phyloP scores from a whole-genome alignment of 1,139 yeast genomes.

The Yamadazyma dushanensis region DNA sequence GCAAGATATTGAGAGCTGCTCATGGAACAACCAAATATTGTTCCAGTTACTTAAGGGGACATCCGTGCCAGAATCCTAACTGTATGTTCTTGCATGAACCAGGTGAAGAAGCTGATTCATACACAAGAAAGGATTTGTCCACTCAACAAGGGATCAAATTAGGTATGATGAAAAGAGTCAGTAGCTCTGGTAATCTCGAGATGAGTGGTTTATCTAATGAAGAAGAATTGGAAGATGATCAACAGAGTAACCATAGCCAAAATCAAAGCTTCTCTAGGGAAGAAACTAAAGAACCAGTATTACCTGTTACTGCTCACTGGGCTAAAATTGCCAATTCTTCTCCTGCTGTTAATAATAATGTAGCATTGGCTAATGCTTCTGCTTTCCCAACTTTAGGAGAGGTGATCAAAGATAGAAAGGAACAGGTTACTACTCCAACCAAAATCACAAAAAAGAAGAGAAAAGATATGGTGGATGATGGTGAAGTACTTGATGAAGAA shows the following conservation, averaged over 20 bases:
- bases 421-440: constrained; percentile 28
- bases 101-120: constrained; percentile 98
- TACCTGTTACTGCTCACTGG: constrained; percentile 64
- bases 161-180: constrained; percentile 42
- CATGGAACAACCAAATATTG: constrained; percentile 99
- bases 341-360: constrained; percentile 36
- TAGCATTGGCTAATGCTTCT: constrained; percentile 49
- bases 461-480: constrained; percentile 35
- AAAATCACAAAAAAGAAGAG: constrained; percentile 30
- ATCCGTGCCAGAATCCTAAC: constrained; percentile 96
- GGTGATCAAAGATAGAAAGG: constrained; percentile 48
- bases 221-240: constrained; percentile 15
- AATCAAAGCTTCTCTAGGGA: constrained; percentile 4
- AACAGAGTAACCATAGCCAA: constrained; percentile 8
- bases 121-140: constrained; percentile 87
- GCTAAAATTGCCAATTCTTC: constrained; percentile 40
- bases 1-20: constrained; percentile 84
- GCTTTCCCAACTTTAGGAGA: constrained; percentile 78
- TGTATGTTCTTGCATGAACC: constrained; percentile 99
- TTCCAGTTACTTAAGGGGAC: constrained; percentile 90
- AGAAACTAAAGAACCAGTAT: constrained; percentile 20
- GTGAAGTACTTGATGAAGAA: constrained; percentile 43
- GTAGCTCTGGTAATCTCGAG: constrained; percentile 8
- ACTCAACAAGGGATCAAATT: constrained; percentile 74
- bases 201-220: constrained; percentile 9